A percentile compares a stretch with the other conserved stretches of the same genome.
Conservation (phyloP, 139 green algal genomes). For the Chlamydomonas asymmetrica region DNA sequence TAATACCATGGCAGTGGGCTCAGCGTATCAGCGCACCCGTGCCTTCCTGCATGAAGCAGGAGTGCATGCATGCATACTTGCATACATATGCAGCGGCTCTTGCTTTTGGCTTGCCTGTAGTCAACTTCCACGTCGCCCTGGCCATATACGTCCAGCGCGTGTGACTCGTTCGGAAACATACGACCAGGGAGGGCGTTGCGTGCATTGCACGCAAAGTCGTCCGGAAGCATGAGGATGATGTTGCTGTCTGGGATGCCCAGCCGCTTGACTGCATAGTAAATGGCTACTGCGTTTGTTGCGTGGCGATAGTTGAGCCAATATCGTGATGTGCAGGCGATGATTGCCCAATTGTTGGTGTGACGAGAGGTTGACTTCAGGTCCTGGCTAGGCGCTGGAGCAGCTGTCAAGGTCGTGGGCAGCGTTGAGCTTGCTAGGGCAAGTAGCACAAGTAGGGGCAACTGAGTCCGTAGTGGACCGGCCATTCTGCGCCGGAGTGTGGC, state of each 20-base stretch:
- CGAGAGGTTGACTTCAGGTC: too few species aligned
- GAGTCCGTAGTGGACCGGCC: too few species aligned
- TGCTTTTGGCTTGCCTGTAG: slow-evolving; percentile 72
- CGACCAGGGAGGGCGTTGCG: slow-evolving; percentile 73
- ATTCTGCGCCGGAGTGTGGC: too few species aligned
- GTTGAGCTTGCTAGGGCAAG: too few species aligned
- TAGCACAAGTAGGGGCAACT: too few species aligned
- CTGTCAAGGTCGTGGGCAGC: too few species aligned
- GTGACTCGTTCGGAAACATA: slow-evolving; percentile 71
- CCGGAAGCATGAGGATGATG: slow-evolving; percentile 95
- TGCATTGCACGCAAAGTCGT: slow-evolving; percentile 89
- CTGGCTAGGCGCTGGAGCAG: too few species aligned
- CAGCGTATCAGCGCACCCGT: too few species aligned
- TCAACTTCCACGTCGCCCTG: slow-evolving; percentile 86
- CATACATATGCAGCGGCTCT: too few species aligned
- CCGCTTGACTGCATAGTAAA: slow-evolving; percentile 79
- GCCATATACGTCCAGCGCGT: slow-evolving; percentile 82
- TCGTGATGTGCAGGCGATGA: slow-evolving; percentile 73
- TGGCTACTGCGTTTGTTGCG: slow-evolving; percentile 72
- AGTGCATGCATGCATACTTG: neutral
- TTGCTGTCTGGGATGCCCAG: slow-evolving; percentile 91
- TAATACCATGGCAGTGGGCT: too few species aligned
- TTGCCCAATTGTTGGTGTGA: slow-evolving; percentile 81
- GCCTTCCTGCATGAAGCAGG: neutral
- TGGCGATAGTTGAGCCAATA: slow-evolving; percentile 92